These are phyloP conservation scores for Botrytis fabae DNA, from an alignment of 2,329 filamentous ascomycete genomes.

Conservation along the genomic window DNA sequence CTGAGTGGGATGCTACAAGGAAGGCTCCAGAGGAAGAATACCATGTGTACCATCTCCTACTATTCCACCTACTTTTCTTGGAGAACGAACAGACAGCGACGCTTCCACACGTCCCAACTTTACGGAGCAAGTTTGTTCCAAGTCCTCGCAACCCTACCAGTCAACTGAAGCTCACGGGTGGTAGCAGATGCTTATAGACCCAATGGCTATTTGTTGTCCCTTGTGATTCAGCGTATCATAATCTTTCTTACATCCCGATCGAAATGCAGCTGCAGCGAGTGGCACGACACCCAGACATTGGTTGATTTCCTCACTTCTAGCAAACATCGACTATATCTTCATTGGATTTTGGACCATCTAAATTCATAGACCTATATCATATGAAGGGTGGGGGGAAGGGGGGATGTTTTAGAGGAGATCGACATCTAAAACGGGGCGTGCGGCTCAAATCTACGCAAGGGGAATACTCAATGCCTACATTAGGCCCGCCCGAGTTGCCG, in stretches of 20 bases:
- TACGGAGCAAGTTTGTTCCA: neutral
- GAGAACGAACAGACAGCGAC: neutral
- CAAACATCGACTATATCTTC: too few relatives aligned
- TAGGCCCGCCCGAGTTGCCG: neutral
- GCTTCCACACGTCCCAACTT: neutral
- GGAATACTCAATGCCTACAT: neutral
- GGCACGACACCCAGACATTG: neutral
- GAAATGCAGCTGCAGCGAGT: neutral
- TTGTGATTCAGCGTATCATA: neutral
- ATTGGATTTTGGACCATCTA: neutral
- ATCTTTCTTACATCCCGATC: neutral
- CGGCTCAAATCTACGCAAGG: neutral
- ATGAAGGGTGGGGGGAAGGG: neutral
- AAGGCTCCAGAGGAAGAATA: neutral
- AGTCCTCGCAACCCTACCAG: neutral
- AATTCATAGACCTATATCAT: neutral
- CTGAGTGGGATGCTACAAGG: neutral
- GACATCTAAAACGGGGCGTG: too few relatives aligned
- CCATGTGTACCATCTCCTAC: too few relatives aligned
- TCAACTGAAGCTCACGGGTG: neutral
- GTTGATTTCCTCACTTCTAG: neutral
- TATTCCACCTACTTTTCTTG: neutral
- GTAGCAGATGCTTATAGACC: neutral
- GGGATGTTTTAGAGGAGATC: too few relatives aligned
- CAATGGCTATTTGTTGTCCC: too few relatives aligned